phyloP scores from a whole-genome alignment of 2,329 filamentous ascomycete species.

The Aspergillus japonicus region DNA sequence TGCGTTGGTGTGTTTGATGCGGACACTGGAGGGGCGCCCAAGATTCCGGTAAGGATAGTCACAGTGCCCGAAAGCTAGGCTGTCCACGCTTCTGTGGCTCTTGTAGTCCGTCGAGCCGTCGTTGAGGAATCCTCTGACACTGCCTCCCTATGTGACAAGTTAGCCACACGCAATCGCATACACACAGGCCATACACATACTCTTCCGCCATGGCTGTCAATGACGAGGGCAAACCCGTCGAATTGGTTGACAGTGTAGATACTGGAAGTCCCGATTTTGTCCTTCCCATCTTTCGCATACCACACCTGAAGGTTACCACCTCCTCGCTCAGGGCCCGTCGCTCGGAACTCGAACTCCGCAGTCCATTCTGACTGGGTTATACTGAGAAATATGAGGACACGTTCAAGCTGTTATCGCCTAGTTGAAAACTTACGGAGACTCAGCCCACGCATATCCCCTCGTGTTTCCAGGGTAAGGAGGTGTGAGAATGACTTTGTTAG shows the following conservation, averaged over 20 bases:
- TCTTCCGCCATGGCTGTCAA: slow-evolving; percentile 77
- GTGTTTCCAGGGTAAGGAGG: slow-evolving; percentile 83
- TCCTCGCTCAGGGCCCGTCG: slow-evolving; percentile 78
- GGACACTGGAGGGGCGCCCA: slow-evolving; percentile 76
- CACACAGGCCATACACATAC: slow-evolving; percentile 33
- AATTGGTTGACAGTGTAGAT: slow-evolving; percentile 83
- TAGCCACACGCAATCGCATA: background rate
- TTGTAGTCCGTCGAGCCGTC: slow-evolving; percentile 81
- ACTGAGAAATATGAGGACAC: slow-evolving; percentile 28
- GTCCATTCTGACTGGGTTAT: slow-evolving; percentile 67
- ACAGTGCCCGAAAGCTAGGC: slow-evolving; percentile 89
- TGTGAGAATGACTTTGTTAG: slow-evolving; percentile 88
- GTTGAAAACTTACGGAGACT: slow-evolving; percentile 48
- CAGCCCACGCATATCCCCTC: slow-evolving; percentile 78
- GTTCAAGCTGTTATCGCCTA: background rate
- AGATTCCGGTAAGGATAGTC: slow-evolving; percentile 88
- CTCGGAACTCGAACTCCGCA: slow-evolving; percentile 82
- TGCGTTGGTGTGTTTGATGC: slow-evolving; percentile 65
- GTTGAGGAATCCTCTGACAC: slow-evolving; percentile 88
- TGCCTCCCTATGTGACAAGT: slow-evolving; percentile 58
- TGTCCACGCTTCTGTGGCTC: slow-evolving; percentile 72
- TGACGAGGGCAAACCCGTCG: slow-evolving; percentile 82
- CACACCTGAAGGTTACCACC: slow-evolving; percentile 91
- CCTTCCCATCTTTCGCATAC: slow-evolving; percentile 71
- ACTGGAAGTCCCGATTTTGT: slow-evolving; percentile 67